Percentiles rank a stretch among this genome's conserved stretches.
These are phyloP conservation scores for Rhodotorula sp. DNA, from an alignment of 1,284 basidiomycete species.

Conservation along the genomic window DNA sequence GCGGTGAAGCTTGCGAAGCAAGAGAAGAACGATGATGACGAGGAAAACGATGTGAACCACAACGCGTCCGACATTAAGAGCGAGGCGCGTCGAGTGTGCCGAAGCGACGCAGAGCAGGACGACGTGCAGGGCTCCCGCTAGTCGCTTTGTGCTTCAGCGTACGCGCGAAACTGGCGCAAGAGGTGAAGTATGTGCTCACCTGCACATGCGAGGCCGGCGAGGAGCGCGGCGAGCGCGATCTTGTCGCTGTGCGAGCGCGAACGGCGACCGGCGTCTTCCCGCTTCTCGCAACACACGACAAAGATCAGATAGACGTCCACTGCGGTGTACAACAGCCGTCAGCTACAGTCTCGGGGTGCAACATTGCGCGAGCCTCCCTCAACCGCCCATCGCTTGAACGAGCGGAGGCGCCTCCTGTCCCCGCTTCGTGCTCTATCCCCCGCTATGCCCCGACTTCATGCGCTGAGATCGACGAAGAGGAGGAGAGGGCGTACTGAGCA, in stretches of 20 bases:
- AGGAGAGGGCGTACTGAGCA: not conserved
- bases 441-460: not conserved
- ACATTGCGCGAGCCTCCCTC: not conserved
- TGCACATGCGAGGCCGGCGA: not conserved
- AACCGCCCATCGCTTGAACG: not conserved
- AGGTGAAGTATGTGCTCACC: not conserved
- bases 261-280: not conserved
- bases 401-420: not conserved
- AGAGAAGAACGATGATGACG: not conserved
- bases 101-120: slow-evolving; percentile 1
- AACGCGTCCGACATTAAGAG: slow-evolving; percentile 1
- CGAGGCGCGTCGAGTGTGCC: not conserved
- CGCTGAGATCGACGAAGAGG: too few relatives aligned
- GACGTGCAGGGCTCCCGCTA: slow-evolving; percentile 14
- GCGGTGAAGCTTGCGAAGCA: not conserved
- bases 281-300: not conserved
- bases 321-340: not conserved
- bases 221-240: not conserved
- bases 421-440: not conserved
- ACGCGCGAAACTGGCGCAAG: not conserved
- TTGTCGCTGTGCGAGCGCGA: not conserved
- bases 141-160: not conserved
- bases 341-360: not conserved
- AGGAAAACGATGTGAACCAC: slow-evolving; percentile 15
- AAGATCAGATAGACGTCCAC: not conserved